These are phyloP conservation scores for Phaffia tasmanica DNA, from an alignment of 768 basidiomycete species.

Conservation along the genomic window DNA sequence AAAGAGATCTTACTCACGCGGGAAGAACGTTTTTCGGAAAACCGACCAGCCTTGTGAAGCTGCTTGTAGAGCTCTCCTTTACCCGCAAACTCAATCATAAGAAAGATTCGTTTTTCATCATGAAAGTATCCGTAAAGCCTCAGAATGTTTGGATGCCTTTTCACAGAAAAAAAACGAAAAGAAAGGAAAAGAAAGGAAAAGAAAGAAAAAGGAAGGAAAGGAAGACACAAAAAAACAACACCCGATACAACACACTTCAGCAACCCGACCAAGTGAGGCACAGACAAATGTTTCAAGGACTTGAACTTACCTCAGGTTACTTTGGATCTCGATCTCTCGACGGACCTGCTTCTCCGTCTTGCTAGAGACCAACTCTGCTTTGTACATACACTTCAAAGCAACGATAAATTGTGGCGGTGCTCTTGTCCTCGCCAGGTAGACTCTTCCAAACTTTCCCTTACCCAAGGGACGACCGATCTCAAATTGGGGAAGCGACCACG, in stretches of 20 bases:
- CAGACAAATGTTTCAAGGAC: too few species aligned
- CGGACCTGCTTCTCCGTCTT: slow-evolving; percentile 94
- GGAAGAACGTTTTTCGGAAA: slow-evolving; percentile 76
- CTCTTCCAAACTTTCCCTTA: slow-evolving; percentile 98
- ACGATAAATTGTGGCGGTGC: slow-evolving; percentile 78
- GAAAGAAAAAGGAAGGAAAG: not conserved
- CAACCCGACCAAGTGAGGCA: too few species aligned
- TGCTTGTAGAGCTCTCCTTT: slow-evolving; percentile 97
- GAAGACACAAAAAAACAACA: not conserved
- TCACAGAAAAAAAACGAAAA: not conserved
- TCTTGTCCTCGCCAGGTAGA: slow-evolving; percentile 96
- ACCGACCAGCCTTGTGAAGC: slow-evolving; percentile 69
- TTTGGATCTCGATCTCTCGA: slow-evolving; percentile 95
- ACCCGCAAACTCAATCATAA: slow-evolving; percentile 95
- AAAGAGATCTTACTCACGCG: slow-evolving; percentile 36
- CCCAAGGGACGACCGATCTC: slow-evolving; percentile 92
- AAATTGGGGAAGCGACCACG: slow-evolving; percentile 75
- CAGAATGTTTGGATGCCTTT: slow-evolving; percentile 80
- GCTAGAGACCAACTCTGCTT: slow-evolving; percentile 82
- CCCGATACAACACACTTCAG: too few species aligned
- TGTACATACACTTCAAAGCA: slow-evolving; percentile 92
- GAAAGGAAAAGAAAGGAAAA: not conserved
- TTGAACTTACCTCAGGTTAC: slow-evolving; percentile 54
- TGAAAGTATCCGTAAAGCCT: slow-evolving; percentile 96
- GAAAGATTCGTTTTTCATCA: slow-evolving; percentile 91